Conservation (phyloP, 2,329 filamentous ascomycete genomes). For the Aspergillus latus region DNA sequence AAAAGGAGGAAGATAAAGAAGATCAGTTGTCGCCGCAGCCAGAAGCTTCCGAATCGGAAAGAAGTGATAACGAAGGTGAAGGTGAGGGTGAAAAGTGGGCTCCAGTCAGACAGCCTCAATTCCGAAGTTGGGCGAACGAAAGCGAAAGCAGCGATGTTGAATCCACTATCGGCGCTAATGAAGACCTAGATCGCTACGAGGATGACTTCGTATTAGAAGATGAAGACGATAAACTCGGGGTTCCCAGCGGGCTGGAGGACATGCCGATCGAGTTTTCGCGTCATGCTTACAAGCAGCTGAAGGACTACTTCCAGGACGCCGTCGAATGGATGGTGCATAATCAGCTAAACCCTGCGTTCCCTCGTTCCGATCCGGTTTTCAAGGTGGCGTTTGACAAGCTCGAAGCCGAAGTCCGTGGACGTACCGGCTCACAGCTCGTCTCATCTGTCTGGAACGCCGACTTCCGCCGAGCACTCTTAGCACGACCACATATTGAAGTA, state of each 20-base stretch:
- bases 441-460: constrained; percentile 68
- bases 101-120: constrained; percentile 21
- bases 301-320: constrained; percentile 70
- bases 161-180: constrained; percentile 28
- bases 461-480: constrained; percentile 66
- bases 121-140: constrained; percentile 22
- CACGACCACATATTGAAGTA: constrained; percentile 62
- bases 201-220: constrained; percentile 66
- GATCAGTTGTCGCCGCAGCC: constrained; percentile 21
- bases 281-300: constrained; percentile 65
- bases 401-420: constrained; percentile 66
- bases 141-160: constrained; percentile 30
- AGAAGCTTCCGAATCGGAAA: constrained; percentile 16
- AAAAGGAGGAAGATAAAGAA: constrained; percentile 33
- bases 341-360: constrained; percentile 70
- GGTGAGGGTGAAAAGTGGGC: constrained; percentile 14
- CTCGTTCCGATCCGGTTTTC: constrained; percentile 64
- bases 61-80: constrained; percentile 21
- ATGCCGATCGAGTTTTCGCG: constrained; percentile 70
- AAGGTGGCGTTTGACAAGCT: constrained; percentile 68
- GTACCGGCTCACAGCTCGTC: constrained; percentile 68
- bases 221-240: constrained; percentile 59
- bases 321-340: constrained; percentile 82
- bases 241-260: constrained; percentile 50
- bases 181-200: constrained; percentile 57